phyloP scores from a whole-genome alignment of 108 stramenopile genomes.

The Fragilariopsis cylindrus region DNA sequence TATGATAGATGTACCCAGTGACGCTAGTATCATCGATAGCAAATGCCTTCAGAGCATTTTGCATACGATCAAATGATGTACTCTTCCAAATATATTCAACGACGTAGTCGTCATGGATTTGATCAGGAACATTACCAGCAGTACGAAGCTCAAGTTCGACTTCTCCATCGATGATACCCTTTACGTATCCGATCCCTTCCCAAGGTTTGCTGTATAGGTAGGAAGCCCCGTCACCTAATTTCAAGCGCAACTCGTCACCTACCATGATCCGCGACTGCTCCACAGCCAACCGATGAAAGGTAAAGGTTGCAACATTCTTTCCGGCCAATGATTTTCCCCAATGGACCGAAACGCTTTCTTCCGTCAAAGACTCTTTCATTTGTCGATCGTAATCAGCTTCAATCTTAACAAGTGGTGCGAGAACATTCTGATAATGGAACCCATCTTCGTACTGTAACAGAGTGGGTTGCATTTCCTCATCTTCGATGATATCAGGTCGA shows the following conservation, averaged over 20 bases:
- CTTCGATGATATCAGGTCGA: slow-evolving; percentile 79
- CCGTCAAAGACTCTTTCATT: slow-evolving; percentile 90
- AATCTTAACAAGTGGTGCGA: slow-evolving; percentile 96
- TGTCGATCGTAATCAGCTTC: slow-evolving; percentile 98
- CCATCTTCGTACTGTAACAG: slow-evolving; percentile 94
- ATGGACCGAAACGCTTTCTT: slow-evolving; percentile 83
- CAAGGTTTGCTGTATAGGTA: slow-evolving; percentile 84
- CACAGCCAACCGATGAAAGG: slow-evolving; percentile 70
- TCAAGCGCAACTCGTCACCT: slow-evolving; percentile 94
- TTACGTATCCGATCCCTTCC: slow-evolving; percentile 92
- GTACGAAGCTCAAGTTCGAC: slow-evolving; percentile 83
- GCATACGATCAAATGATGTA: slow-evolving; percentile 98
- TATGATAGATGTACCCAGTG: slow-evolving; percentile 97
- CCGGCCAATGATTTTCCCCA: slow-evolving; percentile 94
- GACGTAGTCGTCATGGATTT: slow-evolving; percentile 88
- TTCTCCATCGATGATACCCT: slow-evolving; percentile 90
- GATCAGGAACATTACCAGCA: slow-evolving; percentile 66
- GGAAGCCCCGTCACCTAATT: slow-evolving; percentile 75
- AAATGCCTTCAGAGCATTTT: slow-evolving; percentile 96
- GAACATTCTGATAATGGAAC: slow-evolving; percentile 97
- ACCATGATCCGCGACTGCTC: slow-evolving; percentile 84
- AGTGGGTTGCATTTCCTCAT: slow-evolving; percentile 86
- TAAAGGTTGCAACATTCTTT: slow-evolving; percentile 84
- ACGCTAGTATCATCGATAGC: slow-evolving; percentile 97
- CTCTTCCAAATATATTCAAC: slow-evolving; percentile 98